Conservation (phyloP, 179 eudicot genomes). For the Carnegiea gigantea region DNA sequence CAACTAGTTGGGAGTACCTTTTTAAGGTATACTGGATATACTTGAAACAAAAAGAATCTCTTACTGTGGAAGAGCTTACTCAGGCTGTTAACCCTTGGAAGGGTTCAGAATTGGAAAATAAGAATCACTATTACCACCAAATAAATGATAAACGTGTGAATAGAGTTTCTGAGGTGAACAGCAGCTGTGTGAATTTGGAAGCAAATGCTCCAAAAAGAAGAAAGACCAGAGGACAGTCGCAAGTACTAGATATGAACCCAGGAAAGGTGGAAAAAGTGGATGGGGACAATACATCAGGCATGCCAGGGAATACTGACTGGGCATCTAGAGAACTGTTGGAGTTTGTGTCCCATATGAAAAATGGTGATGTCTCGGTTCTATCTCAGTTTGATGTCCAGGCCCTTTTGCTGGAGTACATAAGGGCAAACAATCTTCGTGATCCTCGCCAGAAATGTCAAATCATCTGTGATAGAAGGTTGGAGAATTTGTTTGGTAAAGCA, state of each 20-base stretch:
- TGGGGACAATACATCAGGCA: conserved; percentile 32
- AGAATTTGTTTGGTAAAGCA: conserved; percentile 75
- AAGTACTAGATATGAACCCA: conserved; percentile 35
- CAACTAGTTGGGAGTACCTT: conserved; percentile 84
- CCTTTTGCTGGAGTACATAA: conserved; percentile 87
- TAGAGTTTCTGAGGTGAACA: conserved; percentile 50
- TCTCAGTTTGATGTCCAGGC: conserved; percentile 94
- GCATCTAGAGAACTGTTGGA: conserved; percentile 89
- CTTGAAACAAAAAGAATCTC: conserved; percentile 64
- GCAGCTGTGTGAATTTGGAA: conserved; percentile 45
- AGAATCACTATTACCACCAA: conserved; percentile 40
- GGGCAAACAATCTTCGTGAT: conserved; percentile 84
- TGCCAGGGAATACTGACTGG: conserved; percentile 60
- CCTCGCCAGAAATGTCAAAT: conserved; percentile 93
- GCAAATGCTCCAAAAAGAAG: conserved; percentile 56
- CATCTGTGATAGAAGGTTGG: conserved; percentile 85
- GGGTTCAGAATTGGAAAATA: conserved; percentile 44
- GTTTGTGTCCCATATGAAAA: conserved; percentile 87
- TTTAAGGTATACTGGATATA: conserved; percentile 87
- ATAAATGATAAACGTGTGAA: conserved; percentile 37
- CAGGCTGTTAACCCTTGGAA: conserved; percentile 81
- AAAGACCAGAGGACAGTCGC: conserved; percentile 52
- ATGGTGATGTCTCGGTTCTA: conserved; percentile 71
- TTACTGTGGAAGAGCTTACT: conserved; percentile 64
- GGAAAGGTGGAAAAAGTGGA: conserved; percentile 30